Conservation (phyloP, 176 grass and related monocot genomes). For the Eremochloa ophiuroides region DNA sequence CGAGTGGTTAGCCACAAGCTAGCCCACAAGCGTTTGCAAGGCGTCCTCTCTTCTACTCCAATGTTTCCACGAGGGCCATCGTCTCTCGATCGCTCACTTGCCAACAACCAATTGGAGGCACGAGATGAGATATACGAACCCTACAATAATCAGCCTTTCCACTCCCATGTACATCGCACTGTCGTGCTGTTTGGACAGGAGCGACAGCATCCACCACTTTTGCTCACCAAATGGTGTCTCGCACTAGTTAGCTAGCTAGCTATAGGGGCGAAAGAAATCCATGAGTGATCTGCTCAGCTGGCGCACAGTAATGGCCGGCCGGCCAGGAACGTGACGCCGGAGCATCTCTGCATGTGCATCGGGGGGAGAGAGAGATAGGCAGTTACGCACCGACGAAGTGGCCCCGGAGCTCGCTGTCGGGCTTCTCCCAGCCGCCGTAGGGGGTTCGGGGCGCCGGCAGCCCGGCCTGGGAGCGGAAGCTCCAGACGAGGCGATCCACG, state of each 20-base stretch:
- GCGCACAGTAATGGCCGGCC: not conserved
- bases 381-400: constrained; percentile 75
- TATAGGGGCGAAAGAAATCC: not conserved
- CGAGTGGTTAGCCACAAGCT: too few relatives aligned
- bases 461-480: constrained; percentile 53
- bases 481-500: constrained; percentile 67
- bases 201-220: not conserved
- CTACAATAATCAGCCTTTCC: not conserved
- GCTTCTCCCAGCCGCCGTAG: constrained; percentile 71
- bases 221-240: not conserved
- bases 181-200: not conserved
- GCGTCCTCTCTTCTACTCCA: too few relatives aligned
- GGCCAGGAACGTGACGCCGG: not conserved
- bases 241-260: not conserved
- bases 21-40: too few relatives aligned
- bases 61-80: not conserved
- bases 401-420: constrained; percentile 54
- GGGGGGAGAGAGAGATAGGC: too few relatives aligned
- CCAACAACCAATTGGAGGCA: not conserved
- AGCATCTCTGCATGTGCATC: not conserved
- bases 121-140: not conserved
- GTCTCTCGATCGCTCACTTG: not conserved
- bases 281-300: not conserved
- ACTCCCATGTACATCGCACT: not conserved
- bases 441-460: constrained; percentile 45